Evolutionary conservation across 257 asterid species (phyloP).

Genomic region (Nicotiana otophora): DNA sequence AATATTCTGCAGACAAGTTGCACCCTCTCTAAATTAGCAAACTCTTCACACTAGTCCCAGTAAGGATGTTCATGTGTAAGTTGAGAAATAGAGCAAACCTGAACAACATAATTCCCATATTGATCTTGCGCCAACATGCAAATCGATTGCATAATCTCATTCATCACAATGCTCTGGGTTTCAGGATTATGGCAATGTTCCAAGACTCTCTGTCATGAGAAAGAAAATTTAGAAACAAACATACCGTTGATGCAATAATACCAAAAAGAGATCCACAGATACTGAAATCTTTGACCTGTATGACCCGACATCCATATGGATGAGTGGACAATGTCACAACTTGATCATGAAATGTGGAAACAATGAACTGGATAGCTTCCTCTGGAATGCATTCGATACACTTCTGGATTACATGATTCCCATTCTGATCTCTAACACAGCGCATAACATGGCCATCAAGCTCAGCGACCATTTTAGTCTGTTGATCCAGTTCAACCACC

Average conservation of each 20-base stretch:
- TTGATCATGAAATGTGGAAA: slow-evolving; percentile 55
- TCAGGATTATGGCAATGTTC: slow-evolving; percentile 58
- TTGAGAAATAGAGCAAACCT: slow-evolving; percentile 41
- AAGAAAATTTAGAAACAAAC: slow-evolving; percentile 19
- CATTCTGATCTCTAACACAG: slow-evolving; percentile 84
- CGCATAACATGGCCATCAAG: slow-evolving; percentile 78
- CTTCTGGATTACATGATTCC: slow-evolving; percentile 83
- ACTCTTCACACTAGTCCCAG: not conserved
- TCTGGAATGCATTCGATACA: slow-evolving; percentile 86
- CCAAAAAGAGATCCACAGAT: not conserved
- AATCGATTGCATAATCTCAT: slow-evolving; percentile 60
- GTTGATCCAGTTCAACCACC: slow-evolving; percentile 66
- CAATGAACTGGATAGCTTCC: slow-evolving; percentile 52
- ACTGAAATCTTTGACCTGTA: slow-evolving; percentile 46
- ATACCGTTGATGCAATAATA: not conserved
- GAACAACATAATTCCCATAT: slow-evolving; percentile 79
- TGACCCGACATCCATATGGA: slow-evolving; percentile 88
- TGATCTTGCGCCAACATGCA: slow-evolving; percentile 78
- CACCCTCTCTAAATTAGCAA: not conserved
- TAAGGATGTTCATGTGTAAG: not conserved
- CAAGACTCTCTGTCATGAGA: slow-evolving; percentile 55
- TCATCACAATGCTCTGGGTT: slow-evolving; percentile 65
- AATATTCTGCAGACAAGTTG: slow-evolving; percentile 1
- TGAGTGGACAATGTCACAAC: slow-evolving; percentile 68
- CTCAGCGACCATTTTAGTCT: slow-evolving; percentile 64